Base-by-base conservation (phyloP, 139 green algal genomes). In the Chlorella vulgaris region DNA sequence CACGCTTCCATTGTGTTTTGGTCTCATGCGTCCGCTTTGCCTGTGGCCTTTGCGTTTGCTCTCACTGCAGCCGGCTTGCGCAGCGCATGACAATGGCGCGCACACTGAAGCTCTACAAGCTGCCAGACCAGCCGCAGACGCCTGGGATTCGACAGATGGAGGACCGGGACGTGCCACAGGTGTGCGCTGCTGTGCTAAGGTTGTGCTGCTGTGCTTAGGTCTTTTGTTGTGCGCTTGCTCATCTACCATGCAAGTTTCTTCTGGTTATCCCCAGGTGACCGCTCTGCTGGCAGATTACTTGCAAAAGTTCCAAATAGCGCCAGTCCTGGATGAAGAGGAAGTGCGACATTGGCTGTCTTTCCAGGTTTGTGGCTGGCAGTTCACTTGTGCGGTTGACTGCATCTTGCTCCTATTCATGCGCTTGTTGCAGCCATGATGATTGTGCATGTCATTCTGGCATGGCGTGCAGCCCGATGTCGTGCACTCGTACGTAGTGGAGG, bases 91-190 rank as follows among this genome's bases (percentile, higher is more conserved):
- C 96, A 40, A 96, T 99, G 92, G 91, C 92, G 7, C 89, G 94
- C 38, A 97, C 94, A 36, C 90, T 99, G 69, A 98, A 98, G 91
- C 91, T 98, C 62, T 98, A 98, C 90, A 95, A 94, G 83, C 91
- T 99, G 71, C 92, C 95, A 0, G 88, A 94, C 0, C 53, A 87
- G 66, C 85, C 95, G 6, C 50, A 43, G n/a, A 98, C 92, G 2
- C 88, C 91, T 0, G 95, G 95, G 29, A 78, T 98, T n/a, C 86
- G 95, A 15, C 78, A 86, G 0, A 93, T 98, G 87, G 36, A 90
- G 36, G 80, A 68, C 0, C 15, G 36, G 4, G 96, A 99, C 78
- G 89, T 94, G 13, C 78, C 87, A 2, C 51, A 89, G 83, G 93
- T 93, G 65, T 2, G 39, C 40, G 7, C 2, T 2, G 35, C 33